A percentile compares a stretch with the other conserved stretches of the same genome.
Evolutionary conservation across 192 early-diverging fungal species (phyloP).

Genomic region (Piromyces finnis): DNA sequence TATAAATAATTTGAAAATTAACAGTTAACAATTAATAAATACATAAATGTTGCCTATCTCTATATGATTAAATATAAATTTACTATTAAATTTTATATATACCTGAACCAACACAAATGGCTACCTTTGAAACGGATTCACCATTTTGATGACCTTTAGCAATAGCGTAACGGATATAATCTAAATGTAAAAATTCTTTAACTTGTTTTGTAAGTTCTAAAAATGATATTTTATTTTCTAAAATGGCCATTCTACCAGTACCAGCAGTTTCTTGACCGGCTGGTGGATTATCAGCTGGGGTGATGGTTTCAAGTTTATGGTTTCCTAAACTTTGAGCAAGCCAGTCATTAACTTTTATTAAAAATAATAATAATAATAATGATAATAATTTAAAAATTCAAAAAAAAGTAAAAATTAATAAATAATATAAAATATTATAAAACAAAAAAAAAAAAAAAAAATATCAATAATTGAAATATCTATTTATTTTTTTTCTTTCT

Average conservation of each 20-base stretch:
- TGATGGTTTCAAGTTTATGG: not conserved
- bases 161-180: slow-evolving; percentile 58
- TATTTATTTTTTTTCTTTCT: too few relatives aligned
- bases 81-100: slow-evolving; percentile 1
- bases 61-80: not conserved
- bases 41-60: not conserved
- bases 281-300: slow-evolving; percentile 12
- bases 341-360: slow-evolving; percentile 90
- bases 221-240: slow-evolving; percentile 27
- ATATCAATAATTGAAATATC: too few relatives aligned
- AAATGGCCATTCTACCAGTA: slow-evolving; percentile 40
- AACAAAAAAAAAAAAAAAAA: too few relatives aligned
- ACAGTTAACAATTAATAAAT: too few relatives aligned
- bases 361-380: not conserved
- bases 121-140: slow-evolving; percentile 47
- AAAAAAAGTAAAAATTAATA: too few relatives aligned
- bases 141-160: slow-evolving; percentile 20
- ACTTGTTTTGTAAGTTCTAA: slow-evolving; percentile 29
- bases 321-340: slow-evolving; percentile 45
- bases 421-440: too few relatives aligned
- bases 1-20: too few relatives aligned
- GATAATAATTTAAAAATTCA: too few relatives aligned
- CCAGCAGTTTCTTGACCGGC: slow-evolving; percentile 34
- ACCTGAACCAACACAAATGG: slow-evolving; percentile 84
- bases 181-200: slow-evolving; percentile 43